Percentiles rank a stretch among this genome's conserved stretches.
Conservation (phyloP, 139 green algal species). For the Tetradesmus obliquus region DNA sequence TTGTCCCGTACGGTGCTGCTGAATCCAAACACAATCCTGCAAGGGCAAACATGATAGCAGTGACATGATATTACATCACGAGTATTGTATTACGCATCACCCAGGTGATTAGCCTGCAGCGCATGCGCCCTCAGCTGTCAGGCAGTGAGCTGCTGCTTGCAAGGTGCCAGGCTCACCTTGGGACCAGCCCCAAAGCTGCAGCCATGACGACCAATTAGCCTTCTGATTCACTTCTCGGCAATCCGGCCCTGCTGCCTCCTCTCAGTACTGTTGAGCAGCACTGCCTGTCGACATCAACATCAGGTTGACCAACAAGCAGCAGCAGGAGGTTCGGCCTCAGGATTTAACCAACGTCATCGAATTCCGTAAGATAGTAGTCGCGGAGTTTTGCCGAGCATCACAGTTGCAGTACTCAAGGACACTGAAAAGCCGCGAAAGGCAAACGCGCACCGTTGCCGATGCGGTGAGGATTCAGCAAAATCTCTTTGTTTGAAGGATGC, state of each 20-base stretch:
- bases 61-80: no score
- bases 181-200: constrained; percentile 10
- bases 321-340: neutral
- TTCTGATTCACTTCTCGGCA: neutral
- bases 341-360: no score
- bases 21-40: constrained; percentile 89
- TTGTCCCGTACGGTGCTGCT: constrained; percentile 74
- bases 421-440: neutral
- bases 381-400: neutral
- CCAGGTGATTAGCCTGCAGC: neutral
- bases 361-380: no score
- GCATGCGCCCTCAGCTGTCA: neutral
- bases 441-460: neutral
- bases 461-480: no score
- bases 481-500: no score
- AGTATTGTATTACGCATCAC: no score
- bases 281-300: neutral
- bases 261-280: neutral
- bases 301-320: neutral
- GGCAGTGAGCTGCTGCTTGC: neutral
- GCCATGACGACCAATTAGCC: neutral
- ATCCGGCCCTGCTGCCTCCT: neutral
- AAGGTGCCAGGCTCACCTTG: constrained; percentile 1
- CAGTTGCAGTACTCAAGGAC: neutral
- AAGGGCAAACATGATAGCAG: neutral